Evolutionary conservation across 306 rosid species (phyloP).

Genomic region (Fragaria vesca): DNA sequence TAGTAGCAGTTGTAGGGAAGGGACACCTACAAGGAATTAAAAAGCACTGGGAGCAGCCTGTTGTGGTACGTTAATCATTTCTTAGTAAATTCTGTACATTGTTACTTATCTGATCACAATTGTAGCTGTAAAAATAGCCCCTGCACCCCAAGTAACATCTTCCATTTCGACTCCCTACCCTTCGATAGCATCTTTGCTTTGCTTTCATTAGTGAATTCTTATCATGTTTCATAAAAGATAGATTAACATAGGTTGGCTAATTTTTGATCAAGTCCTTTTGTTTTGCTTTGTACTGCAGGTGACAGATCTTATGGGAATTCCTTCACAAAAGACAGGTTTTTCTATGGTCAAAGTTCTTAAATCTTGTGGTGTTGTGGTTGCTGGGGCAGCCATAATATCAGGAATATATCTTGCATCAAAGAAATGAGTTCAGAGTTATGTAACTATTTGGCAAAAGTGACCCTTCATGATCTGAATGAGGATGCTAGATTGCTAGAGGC

Average conservation of each 20-base stretch:
- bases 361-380: constrained; percentile 58
- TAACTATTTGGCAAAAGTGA: not conserved
- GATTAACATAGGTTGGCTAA: not conserved
- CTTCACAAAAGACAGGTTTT: constrained; percentile 36
- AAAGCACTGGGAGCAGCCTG: constrained; percentile 86
- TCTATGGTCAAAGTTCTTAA: constrained; percentile 47
- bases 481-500: constrained; percentile 3
- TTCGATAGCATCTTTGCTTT: not conserved
- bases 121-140: not conserved
- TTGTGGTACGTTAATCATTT: constrained; percentile 51
- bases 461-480: not conserved
- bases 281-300: constrained; percentile 41
- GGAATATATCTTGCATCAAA: constrained; percentile 70
- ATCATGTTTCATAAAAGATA: not conserved
- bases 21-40: constrained; percentile 91
- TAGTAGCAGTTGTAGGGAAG: constrained; percentile 93
- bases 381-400: constrained; percentile 68
- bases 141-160: not conserved
- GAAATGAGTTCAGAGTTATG: constrained; percentile 40
- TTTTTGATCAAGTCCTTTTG: not conserved
- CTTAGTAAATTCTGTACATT: not conserved
- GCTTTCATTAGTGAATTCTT: constrained; percentile 7
- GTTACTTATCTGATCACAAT: not conserved
- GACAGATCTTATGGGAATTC: constrained; percentile 69
- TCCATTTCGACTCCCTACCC: not conserved